These are phyloP conservation scores for Inosperma sp. DNA, from an alignment of 768 basidiomycete species.

Conservation along the genomic window DNA sequence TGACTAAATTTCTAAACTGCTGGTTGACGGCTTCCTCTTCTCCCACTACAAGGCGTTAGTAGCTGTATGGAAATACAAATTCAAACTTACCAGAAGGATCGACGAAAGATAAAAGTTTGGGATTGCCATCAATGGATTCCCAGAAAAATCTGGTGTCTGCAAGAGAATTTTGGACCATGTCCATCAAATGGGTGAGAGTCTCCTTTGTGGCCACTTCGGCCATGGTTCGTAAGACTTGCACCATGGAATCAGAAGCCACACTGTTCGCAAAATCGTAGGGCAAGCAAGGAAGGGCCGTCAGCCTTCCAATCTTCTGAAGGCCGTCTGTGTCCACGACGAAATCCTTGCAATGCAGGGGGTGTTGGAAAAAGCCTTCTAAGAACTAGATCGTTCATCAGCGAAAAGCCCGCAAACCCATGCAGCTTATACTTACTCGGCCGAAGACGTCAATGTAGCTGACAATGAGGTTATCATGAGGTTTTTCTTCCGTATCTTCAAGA, in stretches of 20 bases:
- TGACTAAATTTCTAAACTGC: slow-evolving; percentile 67
- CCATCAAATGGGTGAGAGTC: slow-evolving; percentile 65
- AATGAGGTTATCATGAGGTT: slow-evolving; percentile 68
- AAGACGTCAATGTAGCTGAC: slow-evolving; percentile 78
- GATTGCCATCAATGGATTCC: slow-evolving; percentile 46
- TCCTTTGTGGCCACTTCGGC: slow-evolving; percentile 79
- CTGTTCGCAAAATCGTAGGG: slow-evolving; percentile 87
- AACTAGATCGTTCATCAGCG: slow-evolving; percentile 49
- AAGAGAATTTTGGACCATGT: slow-evolving; percentile 66
- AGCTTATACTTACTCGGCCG: slow-evolving; percentile 53
- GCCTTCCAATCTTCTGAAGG: slow-evolving; percentile 64
- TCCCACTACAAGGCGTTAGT: slow-evolving; percentile 38
- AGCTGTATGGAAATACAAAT: slow-evolving; percentile 4
- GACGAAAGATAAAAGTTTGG: slow-evolving; percentile 63
- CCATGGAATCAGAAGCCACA: slow-evolving; percentile 79
- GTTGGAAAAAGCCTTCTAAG: slow-evolving; percentile 92
- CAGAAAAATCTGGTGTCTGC: slow-evolving; percentile 70
- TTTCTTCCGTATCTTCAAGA: slow-evolving; percentile 29
- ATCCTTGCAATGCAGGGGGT: slow-evolving; percentile 83
- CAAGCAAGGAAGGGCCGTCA: slow-evolving; percentile 80
- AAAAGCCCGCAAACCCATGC: background rate
- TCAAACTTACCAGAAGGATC: slow-evolving; percentile 35
- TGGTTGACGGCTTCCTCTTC: slow-evolving; percentile 47
- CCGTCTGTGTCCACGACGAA: slow-evolving; percentile 76
- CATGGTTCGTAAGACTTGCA: slow-evolving; percentile 85